phyloP scores from a whole-genome alignment of 1,139 yeast genomes.

The Saccharomycopsis hybrid region DNA sequence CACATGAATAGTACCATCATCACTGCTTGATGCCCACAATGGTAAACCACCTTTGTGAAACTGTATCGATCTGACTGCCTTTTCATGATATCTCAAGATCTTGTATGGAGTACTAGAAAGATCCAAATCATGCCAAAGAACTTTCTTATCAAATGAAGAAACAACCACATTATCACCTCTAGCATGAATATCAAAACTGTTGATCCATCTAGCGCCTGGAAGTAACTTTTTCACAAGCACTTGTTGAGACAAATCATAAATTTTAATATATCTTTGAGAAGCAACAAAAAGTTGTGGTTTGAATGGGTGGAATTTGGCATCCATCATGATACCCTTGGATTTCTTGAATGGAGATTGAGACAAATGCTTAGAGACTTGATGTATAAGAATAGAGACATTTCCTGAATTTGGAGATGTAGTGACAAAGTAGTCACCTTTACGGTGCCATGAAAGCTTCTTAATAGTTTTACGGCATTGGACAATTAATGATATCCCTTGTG shows the following conservation, averaged over 20 bases:
- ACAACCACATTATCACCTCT: slow-evolving; percentile 92
- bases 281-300: slow-evolving; percentile 92
- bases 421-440: slow-evolving; percentile 95
- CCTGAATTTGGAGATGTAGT: slow-evolving; percentile 89
- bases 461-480: slow-evolving; percentile 66
- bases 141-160: slow-evolving; percentile 90
- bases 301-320: slow-evolving; percentile 95
- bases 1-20: slow-evolving; percentile 88
- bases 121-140: slow-evolving; percentile 96
- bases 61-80: slow-evolving; percentile 82
- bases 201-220: slow-evolving; percentile 96
- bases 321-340: slow-evolving; percentile 90
- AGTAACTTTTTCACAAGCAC: slow-evolving; percentile 71
- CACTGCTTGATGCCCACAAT: slow-evolving; percentile 92
- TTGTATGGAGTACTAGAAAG: slow-evolving; percentile 87
- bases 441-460: slow-evolving; percentile 89
- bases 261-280: slow-evolving; percentile 84
- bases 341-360: slow-evolving; percentile 97
- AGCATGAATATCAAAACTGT: slow-evolving; percentile 89
- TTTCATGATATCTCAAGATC: slow-evolving; percentile 88
- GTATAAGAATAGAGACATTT: slow-evolving; percentile 84
- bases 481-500: slow-evolving; percentile 69
- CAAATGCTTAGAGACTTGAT: slow-evolving; percentile 87
- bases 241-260: slow-evolving; percentile 87
- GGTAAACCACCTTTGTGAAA: slow-evolving; percentile 87